Evolutionary conservation across 306 rosid genomes (phyloP).

Genomic region (Vigna reflexopilosa): DNA sequence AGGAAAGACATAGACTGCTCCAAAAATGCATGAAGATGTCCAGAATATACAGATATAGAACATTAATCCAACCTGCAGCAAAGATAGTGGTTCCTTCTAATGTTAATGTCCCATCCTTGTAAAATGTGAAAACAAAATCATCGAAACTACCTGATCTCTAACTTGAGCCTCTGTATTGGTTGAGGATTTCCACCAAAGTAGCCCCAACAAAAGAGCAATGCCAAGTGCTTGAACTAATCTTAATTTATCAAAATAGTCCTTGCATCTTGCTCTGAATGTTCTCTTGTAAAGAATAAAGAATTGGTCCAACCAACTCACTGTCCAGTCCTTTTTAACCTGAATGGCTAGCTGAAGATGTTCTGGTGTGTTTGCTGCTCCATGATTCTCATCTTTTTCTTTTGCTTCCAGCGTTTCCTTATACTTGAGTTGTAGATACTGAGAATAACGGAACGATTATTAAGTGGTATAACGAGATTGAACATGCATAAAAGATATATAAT

Average conservation of each 20-base stretch:
- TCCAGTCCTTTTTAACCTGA: conserved; percentile 85
- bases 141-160: conserved; percentile 77
- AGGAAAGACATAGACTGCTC: conserved; percentile 93
- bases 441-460: conserved; percentile 32
- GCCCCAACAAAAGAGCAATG: conserved; percentile 83
- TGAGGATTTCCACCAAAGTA: conserved; percentile 97
- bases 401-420: conserved; percentile 71
- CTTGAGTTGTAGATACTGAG: conserved; percentile 76
- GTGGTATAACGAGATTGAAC: conserved; percentile 26
- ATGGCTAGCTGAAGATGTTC: conserved; percentile 82
- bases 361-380: conserved; percentile 57
- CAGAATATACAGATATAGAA: conserved; percentile 94
- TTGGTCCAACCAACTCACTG: conserved; percentile 83
- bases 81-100: not conserved
- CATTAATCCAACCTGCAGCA: conserved; percentile 84
- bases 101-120: not conserved
- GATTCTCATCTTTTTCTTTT: conserved; percentile 78
- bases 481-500: conserved; percentile 5
- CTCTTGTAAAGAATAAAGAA: conserved; percentile 76
- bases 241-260: conserved; percentile 84
- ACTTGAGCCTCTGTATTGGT: conserved; percentile 84
- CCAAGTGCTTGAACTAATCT: conserved; percentile 89
- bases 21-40: conserved; percentile 94
- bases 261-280: conserved; percentile 79
- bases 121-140: not conserved